These are phyloP conservation scores for Coelastrella sp. DNA, from an alignment of 139 green algal genomes.

Conservation along the genomic window DNA sequence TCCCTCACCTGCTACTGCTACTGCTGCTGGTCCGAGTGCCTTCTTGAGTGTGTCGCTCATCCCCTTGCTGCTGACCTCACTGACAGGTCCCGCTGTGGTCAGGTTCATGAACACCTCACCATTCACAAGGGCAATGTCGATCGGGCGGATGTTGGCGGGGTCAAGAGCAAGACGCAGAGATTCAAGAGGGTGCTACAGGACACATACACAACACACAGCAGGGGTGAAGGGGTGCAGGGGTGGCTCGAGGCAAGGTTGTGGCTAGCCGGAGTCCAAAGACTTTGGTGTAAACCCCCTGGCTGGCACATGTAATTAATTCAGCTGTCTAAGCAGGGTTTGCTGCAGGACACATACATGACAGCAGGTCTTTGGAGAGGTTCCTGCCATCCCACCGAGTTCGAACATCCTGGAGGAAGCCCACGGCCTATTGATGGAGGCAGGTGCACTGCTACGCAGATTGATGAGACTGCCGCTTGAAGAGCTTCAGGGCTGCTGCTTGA, in stretches of 20 bases:
- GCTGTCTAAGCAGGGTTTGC: too few relatives aligned
- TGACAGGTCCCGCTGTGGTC: constrained; percentile 39
- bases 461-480: too few relatives aligned
- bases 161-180: constrained; percentile 54
- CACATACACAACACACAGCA: not conserved
- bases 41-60: constrained; percentile 48
- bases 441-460: too few relatives aligned
- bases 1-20: constrained; percentile 32
- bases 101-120: constrained; percentile 42
- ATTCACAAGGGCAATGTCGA: constrained; percentile 58
- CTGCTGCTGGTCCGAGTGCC: constrained; percentile 43
- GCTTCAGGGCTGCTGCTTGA: too few relatives aligned
- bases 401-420: too few relatives aligned
- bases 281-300: too few relatives aligned
- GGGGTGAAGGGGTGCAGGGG: not conserved
- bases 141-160: constrained; percentile 35
- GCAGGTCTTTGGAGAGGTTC: too few relatives aligned
- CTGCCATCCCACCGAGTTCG: too few relatives aligned
- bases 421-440: too few relatives aligned
- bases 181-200: constrained; percentile 50
- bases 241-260: not conserved
- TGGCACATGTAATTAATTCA: too few relatives aligned
- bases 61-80: constrained; percentile 43
- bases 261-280: too few relatives aligned
- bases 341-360: not conserved